A percentile compares a stretch with the other conserved stretches of the same genome.
These are phyloP conservation scores for Hyparrhenia diplandra DNA, from an alignment of 176 grass and related monocot species.

Conservation along the genomic window DNA sequence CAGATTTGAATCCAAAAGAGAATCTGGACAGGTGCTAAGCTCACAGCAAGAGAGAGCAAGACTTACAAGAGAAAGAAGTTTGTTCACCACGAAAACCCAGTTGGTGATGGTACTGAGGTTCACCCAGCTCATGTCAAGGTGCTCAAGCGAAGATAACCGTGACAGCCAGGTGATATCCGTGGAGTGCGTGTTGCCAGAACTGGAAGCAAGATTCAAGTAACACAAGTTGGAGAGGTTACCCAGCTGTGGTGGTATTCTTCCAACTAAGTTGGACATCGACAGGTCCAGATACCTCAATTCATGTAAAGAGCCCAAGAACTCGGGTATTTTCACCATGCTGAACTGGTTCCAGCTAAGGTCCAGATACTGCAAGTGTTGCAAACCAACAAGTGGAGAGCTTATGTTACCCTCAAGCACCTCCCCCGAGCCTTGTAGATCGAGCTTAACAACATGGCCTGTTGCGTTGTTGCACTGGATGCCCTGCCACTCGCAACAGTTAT, in stretches of 20 bases:
- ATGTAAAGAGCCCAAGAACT: conserved; percentile 21
- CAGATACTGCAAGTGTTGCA: conserved; percentile 16
- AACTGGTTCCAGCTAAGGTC: conserved; percentile 42
- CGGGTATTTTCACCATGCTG: neutral
- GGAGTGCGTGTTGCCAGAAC: neutral
- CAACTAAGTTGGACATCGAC: neutral
- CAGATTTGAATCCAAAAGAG: neutral
- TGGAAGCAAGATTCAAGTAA: neutral
- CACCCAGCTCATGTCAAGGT: neutral
- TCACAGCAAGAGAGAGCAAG: accelerated
- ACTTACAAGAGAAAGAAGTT: neutral
- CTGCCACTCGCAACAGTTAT: neutral
- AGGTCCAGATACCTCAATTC: conserved; percentile 33
- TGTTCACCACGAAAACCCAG: conserved; percentile 8
- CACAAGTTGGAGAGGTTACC: conserved; percentile 40
- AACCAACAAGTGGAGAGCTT: conserved; percentile 16
- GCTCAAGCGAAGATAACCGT: neutral
- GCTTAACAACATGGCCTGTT: conserved; percentile 18
- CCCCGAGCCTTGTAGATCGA: neutral
- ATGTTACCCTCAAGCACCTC: conserved; percentile 9
- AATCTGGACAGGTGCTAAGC: neutral
- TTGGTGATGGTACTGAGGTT: neutral
- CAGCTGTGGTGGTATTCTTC: conserved; percentile 31
- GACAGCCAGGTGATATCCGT: conserved; percentile 13
- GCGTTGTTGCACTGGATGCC: conserved; percentile 8